Percentiles rank a stretch among this genome's conserved stretches.
Conservation (phyloP, 2,329 filamentous ascomycete species). For the Botrytis byssoidea region DNA sequence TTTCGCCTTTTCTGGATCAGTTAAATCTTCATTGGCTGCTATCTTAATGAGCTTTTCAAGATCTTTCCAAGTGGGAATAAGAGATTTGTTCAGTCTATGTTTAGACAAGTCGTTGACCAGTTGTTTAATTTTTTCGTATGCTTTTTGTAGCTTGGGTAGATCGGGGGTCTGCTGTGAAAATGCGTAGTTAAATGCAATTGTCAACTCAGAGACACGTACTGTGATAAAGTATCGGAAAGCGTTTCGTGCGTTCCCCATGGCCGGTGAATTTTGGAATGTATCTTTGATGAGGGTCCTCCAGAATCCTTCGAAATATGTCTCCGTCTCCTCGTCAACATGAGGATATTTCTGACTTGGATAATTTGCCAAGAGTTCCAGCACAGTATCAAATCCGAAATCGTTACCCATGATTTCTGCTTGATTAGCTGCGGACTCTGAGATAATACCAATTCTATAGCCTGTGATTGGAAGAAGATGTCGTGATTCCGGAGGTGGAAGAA, state of each 20-base stretch:
- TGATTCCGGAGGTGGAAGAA: background rate
- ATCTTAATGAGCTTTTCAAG: constrained; percentile 2
- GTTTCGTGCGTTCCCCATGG: background rate
- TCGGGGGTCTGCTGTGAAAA: background rate
- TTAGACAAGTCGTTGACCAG: background rate
- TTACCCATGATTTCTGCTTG: constrained; percentile 19
- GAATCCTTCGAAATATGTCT: constrained; percentile 22
- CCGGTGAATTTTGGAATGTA: constrained; percentile 18
- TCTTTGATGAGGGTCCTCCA: constrained; percentile 26
- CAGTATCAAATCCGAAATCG: constrained; percentile 3
- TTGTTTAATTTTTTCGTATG: background rate
- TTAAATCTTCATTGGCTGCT: background rate
- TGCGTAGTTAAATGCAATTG: background rate
- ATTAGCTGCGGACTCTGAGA: background rate
- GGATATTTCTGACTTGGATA: background rate
- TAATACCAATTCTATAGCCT: constrained; percentile 7
- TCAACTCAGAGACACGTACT: constrained; percentile 11
- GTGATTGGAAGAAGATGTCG: constrained; percentile 9
- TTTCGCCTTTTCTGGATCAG: background rate
- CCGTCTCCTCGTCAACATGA: background rate
- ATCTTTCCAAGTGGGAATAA: background rate
- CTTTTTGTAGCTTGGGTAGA: background rate
- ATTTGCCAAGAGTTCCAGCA: constrained; percentile 5
- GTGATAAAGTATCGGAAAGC: constrained; percentile 16
- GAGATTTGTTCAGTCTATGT: background rate